These are phyloP conservation scores for Rhodotorula babjevae DNA, from an alignment of 768 basidiomycete genomes.

Conservation along the genomic window DNA sequence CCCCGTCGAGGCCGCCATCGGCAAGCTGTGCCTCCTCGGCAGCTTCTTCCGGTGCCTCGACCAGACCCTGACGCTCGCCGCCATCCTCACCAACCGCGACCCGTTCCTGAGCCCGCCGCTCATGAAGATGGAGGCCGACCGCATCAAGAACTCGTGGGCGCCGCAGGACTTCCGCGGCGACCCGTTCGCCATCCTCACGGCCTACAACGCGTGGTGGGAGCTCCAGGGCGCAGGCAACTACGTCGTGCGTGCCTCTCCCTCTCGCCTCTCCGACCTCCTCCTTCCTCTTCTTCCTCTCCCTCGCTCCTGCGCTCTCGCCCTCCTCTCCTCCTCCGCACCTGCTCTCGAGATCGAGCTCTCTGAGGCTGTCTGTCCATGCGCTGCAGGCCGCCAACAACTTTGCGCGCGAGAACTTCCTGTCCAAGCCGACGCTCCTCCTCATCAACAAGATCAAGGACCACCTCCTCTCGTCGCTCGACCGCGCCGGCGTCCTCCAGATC, in stretches of 20 bases:
- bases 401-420: conserved; percentile 78
- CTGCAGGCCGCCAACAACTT: conserved; percentile 63
- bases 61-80: conserved; percentile 69
- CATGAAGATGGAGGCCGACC: conserved; percentile 64
- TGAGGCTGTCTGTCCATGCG: too few relatives aligned
- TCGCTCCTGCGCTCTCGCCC: neutral
- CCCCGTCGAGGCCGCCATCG: conserved; percentile 84
- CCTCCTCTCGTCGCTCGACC: conserved; percentile 68
- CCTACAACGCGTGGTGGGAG: conserved; percentile 75
- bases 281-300: neutral
- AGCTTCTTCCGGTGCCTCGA: conserved; percentile 82
- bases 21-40: conserved; percentile 80
- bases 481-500: conserved; percentile 74
- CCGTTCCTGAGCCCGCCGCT: conserved; percentile 75
- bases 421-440: conserved; percentile 72
- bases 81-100: conserved; percentile 80
- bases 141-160: conserved; percentile 71
- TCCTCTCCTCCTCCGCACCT: too few relatives aligned
- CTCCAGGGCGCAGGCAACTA: conserved; percentile 66
- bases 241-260: conserved; percentile 32
- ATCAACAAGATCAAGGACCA: conserved; percentile 77
- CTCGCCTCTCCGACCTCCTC: too few relatives aligned
- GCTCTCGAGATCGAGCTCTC: too few relatives aligned
- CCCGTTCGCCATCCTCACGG: conserved; percentile 68
- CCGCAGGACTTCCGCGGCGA: conserved; percentile 72